Evolutionary conservation across 1,139 yeast genomes (phyloP), one percentile per base, ranked within the genome.

Genomic region (Scheffersomyces illinoinensis): DNA sequence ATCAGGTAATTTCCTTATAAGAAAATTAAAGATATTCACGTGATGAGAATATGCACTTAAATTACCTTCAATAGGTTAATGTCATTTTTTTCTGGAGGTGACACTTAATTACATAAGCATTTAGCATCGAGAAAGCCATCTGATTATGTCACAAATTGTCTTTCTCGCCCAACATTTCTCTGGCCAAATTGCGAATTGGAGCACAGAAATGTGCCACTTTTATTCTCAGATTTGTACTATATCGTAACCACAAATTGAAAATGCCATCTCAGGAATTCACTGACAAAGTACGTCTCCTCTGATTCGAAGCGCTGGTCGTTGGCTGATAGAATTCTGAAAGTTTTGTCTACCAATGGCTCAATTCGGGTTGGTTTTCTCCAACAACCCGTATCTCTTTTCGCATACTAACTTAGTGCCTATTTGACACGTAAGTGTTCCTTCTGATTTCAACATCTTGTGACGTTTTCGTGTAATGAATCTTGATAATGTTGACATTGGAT

Each of bases 191-290:
- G 43, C 17, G 43, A 33, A 33, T 33, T 3, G 43, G 7, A 33
- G 17, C 43, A 33, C 14, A 33, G 43, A 10, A 33, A 33, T 33
- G 43, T 33, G 43, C 43, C 43, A 33, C 43, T 33, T 33, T 33
- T 33, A 33, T 33, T 33, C 17, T 33, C 43, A 33, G 43, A 33
- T 12, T 10, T 26, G 33, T 26, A 6, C 33, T 10, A 26, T 26
- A 7, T 7, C 43, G 43, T 33, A 33, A 7, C 43, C 43, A 33
- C 43, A 33, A 14, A 33, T 33, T 33, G 24, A 71, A 53, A 56
- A 83, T 84, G 87, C 86, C 81, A 64, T 83, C 87, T 61, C 81
- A 79, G 68, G 81, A 79, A 74, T 84, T 84, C 66, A 82, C 83
- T 59, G 82, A 81, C 64, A 84, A 83, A 71, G 87, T 83, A 75